Percentiles rank a stretch among this genome's conserved stretches.
These are phyloP conservation scores for Diaporthe sp. DNA, from an alignment of 2,329 filamentous ascomycete species.

Conservation along the genomic window DNA sequence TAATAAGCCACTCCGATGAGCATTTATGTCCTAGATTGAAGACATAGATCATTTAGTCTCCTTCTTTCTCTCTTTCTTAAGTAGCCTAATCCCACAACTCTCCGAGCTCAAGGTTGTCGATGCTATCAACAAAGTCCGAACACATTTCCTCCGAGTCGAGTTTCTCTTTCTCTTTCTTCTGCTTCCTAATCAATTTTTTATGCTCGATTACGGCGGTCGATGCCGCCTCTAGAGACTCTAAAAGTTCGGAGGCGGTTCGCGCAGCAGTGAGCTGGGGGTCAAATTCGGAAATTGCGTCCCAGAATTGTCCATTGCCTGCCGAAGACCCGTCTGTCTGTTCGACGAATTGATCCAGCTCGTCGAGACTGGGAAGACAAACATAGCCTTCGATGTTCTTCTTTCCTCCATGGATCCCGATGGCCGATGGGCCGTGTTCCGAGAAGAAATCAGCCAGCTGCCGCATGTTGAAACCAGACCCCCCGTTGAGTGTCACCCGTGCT, in stretches of 20 bases:
- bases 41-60: not conserved
- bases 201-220: slow-evolving; percentile 1
- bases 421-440: not conserved
- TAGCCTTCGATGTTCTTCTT: not conserved
- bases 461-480: not conserved
- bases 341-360: slow-evolving; percentile 11
- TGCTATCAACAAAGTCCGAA: not conserved
- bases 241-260: slow-evolving; percentile 15
- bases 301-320: slow-evolving; percentile 11
- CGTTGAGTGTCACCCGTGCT: slow-evolving; percentile 7
- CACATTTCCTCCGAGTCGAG: not conserved
- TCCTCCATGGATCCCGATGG: slow-evolving; percentile 6
- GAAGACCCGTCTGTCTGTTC: slow-evolving; percentile 10
- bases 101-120: not conserved
- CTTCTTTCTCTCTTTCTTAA: not conserved
- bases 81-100: not conserved
- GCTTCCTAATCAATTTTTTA: not conserved
- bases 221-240: not conserved
- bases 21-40: not conserved
- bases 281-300: slow-evolving; percentile 19
- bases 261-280: slow-evolving; percentile 9
- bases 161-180: slow-evolving; percentile 10
- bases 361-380: slow-evolving; percentile 20
- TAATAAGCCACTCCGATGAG: not conserved
- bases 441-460: slow-evolving; percentile 9